Base-by-base conservation (phyloP, 495 filamentous ascomycete species). In the Chaetomium cochliodes region DNA sequence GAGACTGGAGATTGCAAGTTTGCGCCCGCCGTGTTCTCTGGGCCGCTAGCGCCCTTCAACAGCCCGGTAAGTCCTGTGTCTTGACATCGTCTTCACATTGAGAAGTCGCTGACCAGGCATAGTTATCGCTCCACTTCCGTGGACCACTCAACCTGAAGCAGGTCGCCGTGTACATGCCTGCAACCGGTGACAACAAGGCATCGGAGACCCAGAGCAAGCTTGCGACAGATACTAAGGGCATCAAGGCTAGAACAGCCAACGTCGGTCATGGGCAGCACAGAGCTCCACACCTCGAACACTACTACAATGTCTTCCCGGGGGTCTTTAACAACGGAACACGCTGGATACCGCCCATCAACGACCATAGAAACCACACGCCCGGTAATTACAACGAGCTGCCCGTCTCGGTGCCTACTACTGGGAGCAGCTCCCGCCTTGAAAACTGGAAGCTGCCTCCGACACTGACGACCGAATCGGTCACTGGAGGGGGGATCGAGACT, bases 81-180 rank as follows among this genome's bases (percentile, higher is more conserved):
- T 26, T 26, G n/a, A 16, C 51, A 33, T n/a, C 0, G 9, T 20
- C 5, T 37, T 0, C 1, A 16, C 33, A 1, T 5, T 13, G 33
- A 28, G 46, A 33, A 49, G 26, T 15, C 16, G 28, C 25, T 55
- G 26, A 55, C 37, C 44, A 18, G 11, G 9, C 0, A 37, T 61
- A 91, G 89, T 72, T 91, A 39, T 88, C 87, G 0, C 56, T 90
- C 53, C 86, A 90, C 69, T 82, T 92, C 71, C 86, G 89, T 44
- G 89, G 88, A 12, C 90, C 89, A 3, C 67, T 89, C 54, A 63
- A 77, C 8, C 67, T 92, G 16, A 83, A 85, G 65, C 78, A 88
- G 59, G 72, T 91, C 37, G 89, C 88, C 6, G 84, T 85, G 26
- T 92, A 90, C 71, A 76, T 74, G 25, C 82, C 83, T 8, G 70